Conservation (phyloP, 148 eudicot species). For the Amaranthus cruentus region DNA sequence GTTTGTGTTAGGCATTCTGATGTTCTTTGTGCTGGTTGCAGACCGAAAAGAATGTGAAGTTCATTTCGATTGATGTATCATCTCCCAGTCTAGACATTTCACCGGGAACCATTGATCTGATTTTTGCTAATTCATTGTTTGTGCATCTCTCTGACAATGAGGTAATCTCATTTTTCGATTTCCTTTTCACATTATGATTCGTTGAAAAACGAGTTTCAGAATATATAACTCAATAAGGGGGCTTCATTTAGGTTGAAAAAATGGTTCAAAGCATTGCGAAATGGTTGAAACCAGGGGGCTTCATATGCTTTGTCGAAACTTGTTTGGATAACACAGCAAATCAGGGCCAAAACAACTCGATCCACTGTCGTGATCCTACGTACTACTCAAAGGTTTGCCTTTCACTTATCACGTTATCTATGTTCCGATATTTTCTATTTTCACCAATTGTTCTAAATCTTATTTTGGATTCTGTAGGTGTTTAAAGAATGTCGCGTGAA, state of each 20-base stretch:
- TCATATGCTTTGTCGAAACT: conserved; percentile 73
- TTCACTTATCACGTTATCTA: not conserved
- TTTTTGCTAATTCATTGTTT: conserved; percentile 77
- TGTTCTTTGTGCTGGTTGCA: conserved; percentile 29
- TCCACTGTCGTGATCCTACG: conserved; percentile 78
- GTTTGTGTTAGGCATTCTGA: not conserved
- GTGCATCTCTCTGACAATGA: conserved; percentile 90
- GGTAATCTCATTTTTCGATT: conserved; percentile 32
- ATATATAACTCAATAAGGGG: not conserved
- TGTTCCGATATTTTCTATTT: not conserved
- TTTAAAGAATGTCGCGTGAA: conserved; percentile 66
- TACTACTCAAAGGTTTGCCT: conserved; percentile 69
- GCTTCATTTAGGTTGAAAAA: conserved; percentile 50
- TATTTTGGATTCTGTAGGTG: conserved; percentile 40
- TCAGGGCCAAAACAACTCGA: conserved; percentile 54
- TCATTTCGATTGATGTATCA: conserved; percentile 70
- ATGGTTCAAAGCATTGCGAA: conserved; percentile 63
- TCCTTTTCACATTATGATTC: not conserved
- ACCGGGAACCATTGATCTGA: conserved; percentile 60
- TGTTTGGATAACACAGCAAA: conserved; percentile 76
- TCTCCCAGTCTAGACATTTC: conserved; percentile 55
- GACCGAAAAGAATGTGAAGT: conserved; percentile 74
- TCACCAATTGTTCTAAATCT: conserved; percentile 1
- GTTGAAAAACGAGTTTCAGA: not conserved
- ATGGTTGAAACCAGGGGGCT: conserved; percentile 89